A percentile compares a stretch with the other conserved stretches of the same genome.
phyloP scores from a whole-genome alignment of 2,329 filamentous ascomycete genomes.

The Purpureocillium takamizusanense region DNA sequence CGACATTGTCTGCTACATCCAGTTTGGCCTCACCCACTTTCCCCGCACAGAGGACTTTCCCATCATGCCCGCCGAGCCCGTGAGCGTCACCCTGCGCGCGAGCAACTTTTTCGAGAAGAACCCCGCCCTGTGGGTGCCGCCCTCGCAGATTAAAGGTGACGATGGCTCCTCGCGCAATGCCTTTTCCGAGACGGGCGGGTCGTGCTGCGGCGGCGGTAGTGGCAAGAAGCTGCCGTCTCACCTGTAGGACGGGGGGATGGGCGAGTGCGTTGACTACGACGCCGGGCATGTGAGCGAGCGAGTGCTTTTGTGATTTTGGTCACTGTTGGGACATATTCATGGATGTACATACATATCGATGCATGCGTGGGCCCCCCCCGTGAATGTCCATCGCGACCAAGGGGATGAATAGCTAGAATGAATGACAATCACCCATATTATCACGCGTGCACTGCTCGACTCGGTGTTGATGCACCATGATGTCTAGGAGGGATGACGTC shows the following conservation, averaged over 20 bases:
- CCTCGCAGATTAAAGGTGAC: conserved; percentile 27
- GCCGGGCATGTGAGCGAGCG: too few relatives aligned
- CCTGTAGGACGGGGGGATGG: conserved; percentile 5
- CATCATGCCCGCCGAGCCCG: conserved; percentile 55
- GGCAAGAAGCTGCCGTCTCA: conserved; percentile 7
- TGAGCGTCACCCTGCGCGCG: conserved; percentile 38
- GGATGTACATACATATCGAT: too few relatives aligned
- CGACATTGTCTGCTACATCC: conserved; percentile 42
- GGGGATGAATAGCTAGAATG: too few relatives aligned
- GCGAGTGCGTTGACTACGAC: background rate
- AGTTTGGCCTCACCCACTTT: conserved; percentile 48
- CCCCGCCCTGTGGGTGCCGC: conserved; percentile 40
- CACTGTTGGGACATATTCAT: too few relatives aligned
- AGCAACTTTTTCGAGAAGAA: conserved; percentile 44
- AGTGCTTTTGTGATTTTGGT: too few relatives aligned
- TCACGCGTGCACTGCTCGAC: too few relatives aligned
- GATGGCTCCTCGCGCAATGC: conserved; percentile 9
- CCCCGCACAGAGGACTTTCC: conserved; percentile 58
- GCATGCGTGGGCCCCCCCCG: too few relatives aligned
- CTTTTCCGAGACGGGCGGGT: conserved; percentile 4
- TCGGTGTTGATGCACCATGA: too few relatives aligned
- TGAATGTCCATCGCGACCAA: too few relatives aligned
- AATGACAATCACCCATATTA: too few relatives aligned
- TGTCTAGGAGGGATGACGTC: too few relatives aligned
- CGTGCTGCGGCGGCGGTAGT: conserved; percentile 6